A percentile compares a stretch with the other conserved stretches of the same genome.
phyloP scores from a whole-genome alignment of 768 basidiomycete genomes.

The Boletus speciosus region DNA sequence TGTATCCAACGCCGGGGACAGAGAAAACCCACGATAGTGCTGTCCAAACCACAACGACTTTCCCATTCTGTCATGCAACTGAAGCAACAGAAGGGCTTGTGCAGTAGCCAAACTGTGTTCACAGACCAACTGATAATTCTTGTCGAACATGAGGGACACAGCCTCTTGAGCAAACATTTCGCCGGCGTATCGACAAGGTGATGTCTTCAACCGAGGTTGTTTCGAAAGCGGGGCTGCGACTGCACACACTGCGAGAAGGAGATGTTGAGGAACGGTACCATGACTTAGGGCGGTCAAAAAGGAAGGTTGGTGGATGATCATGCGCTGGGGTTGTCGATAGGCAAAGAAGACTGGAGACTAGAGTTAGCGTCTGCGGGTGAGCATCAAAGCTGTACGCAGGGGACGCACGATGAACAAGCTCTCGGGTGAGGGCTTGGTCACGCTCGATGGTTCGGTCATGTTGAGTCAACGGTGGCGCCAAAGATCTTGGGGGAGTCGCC shows the following conservation, averaged over 20 bases:
- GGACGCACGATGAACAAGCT: conserved; percentile 68
- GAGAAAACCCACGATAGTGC: conserved; percentile 29
- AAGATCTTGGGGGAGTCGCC: conserved; percentile 30
- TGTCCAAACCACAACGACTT: conserved; percentile 32
- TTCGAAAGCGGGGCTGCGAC: conserved; percentile 75
- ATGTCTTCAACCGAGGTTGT: conserved; percentile 57
- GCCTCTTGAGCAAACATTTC: conserved; percentile 57
- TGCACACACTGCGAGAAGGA: conserved; percentile 73
- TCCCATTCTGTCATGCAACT: conserved; percentile 57
- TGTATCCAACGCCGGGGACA: not conserved
- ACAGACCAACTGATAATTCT: conserved; percentile 53
- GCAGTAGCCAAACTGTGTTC: conserved; percentile 67
- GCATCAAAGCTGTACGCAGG: not conserved
- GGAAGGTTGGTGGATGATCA: conserved; percentile 75
- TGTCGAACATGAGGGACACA: conserved; percentile 66
- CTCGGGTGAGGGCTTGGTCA: conserved; percentile 62
- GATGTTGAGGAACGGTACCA: conserved; percentile 63
- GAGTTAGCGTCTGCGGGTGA: not conserved
- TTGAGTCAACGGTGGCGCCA: conserved; percentile 34
- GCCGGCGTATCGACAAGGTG: conserved; percentile 53
- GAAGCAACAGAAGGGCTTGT: conserved; percentile 71
- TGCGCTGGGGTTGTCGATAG: conserved; percentile 73
- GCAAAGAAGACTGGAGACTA: conserved; percentile 67
- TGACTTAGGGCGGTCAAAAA: conserved; percentile 66
- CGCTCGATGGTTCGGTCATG: conserved; percentile 45